Evolutionary conservation across 176 grass and related monocot species (phyloP), one percentile per base, ranked within the genome.

Genomic region (Oryza officinalis): DNA sequence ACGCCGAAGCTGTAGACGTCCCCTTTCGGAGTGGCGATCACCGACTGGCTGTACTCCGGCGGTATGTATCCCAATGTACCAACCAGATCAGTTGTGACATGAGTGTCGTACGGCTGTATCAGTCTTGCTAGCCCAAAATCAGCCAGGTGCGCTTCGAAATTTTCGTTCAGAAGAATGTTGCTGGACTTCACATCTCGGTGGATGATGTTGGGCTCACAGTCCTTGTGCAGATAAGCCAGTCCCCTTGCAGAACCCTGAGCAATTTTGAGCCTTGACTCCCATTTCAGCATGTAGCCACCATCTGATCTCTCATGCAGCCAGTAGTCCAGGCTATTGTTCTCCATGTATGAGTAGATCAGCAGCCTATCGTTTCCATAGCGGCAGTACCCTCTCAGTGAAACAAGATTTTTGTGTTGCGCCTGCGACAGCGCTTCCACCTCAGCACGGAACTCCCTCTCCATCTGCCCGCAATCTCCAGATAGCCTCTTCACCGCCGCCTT

Each of bases 361-460:
- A 98, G 81, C 79, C 95, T 87, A 80, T 98, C 95, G 2, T 87
- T 89, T 47, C 92, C 95, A 50, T 89, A 90, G 79, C 84, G 90
- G 88, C 95, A 98, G 84, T 95, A 98, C 7, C 92, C 92, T 75
- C 83, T 98, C 46, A 98, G 93, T 10, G 91, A 85, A 18, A 98
- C 95, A 60, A 98, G 91, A 61, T 98, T 95, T 57, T 90, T 87
- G 50, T 98, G 95, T 18, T 98, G 95, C 67, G 95, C 95, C 80
- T 94, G 88, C 0, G 95, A 95, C 45, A 98, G 85, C 7, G 92
- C 88, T 88, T 98, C 95, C 63, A 98, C 91, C 86, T 98, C 95
- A 10, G 95, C 92, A 27, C 80, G 95, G 79, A 98, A 98, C 83
- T 98, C 95, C 72, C 95, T 92, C 81, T 98, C 96, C 96, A 98